phyloP scores from a whole-genome alignment of 441 rosid species.

The Theobroma grandiflorum region DNA sequence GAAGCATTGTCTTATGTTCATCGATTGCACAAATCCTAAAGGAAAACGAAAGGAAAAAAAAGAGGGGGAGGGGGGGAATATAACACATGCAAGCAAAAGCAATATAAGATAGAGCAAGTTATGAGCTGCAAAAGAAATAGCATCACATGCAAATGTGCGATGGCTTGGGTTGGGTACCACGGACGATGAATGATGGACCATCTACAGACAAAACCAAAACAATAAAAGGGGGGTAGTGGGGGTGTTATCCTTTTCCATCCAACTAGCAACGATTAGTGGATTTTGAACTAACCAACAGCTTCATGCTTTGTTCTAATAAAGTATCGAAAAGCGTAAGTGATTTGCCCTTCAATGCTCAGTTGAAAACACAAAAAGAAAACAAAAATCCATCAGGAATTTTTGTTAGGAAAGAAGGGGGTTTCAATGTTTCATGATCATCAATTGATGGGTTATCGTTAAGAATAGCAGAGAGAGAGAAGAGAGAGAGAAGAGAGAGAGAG shows the following conservation, averaged over 20 bases:
- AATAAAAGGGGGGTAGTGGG: constrained; percentile 3
- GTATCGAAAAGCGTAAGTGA: constrained; percentile 5
- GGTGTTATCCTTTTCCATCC: constrained; percentile 18
- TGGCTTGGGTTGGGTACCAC: constrained; percentile 13
- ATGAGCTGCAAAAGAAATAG: neutral
- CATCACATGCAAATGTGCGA: neutral
- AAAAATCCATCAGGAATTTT: neutral
- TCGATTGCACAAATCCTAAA: neutral
- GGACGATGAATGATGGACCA: neutral
- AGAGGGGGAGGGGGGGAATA: too few relatives aligned
- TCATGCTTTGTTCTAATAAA: constrained; percentile 20
- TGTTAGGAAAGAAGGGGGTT: neutral
- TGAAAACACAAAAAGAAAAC: constrained; percentile 22
- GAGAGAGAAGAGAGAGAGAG: constrained; percentile 4
- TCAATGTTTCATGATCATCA: neutral
- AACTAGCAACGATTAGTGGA: constrained; percentile 29
- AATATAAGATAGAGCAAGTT: neutral
- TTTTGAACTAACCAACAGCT: constrained; percentile 26
- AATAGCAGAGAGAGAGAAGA: neutral
- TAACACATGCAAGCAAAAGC: too few relatives aligned
- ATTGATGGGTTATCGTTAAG: neutral
- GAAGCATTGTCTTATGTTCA: neutral
- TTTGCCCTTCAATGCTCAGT: constrained; percentile 26
- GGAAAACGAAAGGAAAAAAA: too few relatives aligned
- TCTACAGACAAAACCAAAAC: neutral